Base-by-base conservation (phyloP, 1,139 yeast genomes). In the Geotrichum histeridarum region DNA sequence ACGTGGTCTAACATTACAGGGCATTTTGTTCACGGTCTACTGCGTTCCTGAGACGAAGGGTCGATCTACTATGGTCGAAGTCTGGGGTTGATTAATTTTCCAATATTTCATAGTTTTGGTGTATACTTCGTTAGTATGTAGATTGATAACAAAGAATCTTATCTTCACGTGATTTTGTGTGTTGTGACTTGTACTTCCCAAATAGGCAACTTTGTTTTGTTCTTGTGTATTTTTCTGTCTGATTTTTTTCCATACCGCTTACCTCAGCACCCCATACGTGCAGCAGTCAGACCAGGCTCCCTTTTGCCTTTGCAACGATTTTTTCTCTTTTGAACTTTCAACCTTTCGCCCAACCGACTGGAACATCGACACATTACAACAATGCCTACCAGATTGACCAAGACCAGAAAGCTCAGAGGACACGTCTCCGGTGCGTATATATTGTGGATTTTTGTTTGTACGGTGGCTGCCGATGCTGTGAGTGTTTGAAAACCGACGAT, bases 371-470 rank as follows among this genome's bases (percentile, higher is more conserved):
- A 53, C 47, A 46, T 37, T 52, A 43, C 51, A 53, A 53, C 46
- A 47, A 53, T 53, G 55, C 55, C 55, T 80, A 90, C 99, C 84
- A 90, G 99, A 90, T 85, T 88, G 77, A 87, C 96, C 75, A 90
- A 93, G 81, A 93, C 98, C 81, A 90, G 99, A 88, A 94, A 93
- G 85, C 97, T 89, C 86, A 89, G 99, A 88, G 99, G 99, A 81
- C 85, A 94, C 95, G 98, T 93, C 80, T 89, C 97, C 77, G 95
- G 95, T 87, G 60, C 55, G 67, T 63, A 54, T 45, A 45, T 42
- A n/a, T n/a, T 33, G 27, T 22, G 27, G 27, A 22, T 22, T 22
- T 22, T 22, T 22, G 27, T 22, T 22, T 22, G 27, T 22, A 5
- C 27, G 27, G 27, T 22, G 27, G 27, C 27, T 22, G 27, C 27